Percentiles rank a stretch among this genome's conserved stretches.
Conservation (phyloP, 2,329 filamentous ascomycete species). For the Bipolaris victoriae region DNA sequence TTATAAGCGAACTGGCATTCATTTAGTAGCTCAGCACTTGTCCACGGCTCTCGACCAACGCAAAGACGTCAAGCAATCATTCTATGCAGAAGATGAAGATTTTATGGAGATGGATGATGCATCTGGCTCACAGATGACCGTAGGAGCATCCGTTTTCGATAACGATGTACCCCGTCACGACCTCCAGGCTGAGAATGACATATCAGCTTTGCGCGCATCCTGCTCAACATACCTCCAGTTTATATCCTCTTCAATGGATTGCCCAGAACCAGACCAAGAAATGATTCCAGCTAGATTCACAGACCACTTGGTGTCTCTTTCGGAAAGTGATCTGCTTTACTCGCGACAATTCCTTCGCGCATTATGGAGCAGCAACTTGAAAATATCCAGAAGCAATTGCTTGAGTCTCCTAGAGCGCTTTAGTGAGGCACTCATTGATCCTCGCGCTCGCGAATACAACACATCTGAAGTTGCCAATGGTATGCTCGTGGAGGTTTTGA, state of each 20-base stretch:
- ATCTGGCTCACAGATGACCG: constrained; percentile 66
- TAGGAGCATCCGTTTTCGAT: constrained; percentile 47
- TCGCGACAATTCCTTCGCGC: constrained; percentile 38
- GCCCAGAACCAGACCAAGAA: constrained; percentile 12
- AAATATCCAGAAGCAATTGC: constrained; percentile 32
- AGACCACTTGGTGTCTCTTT: constrained; percentile 33
- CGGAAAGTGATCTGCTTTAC: constrained; percentile 39
- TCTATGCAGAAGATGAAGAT: constrained; percentile 53
- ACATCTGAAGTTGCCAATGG: constrained; percentile 48
- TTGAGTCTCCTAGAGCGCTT: constrained; percentile 39
- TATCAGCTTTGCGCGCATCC: constrained; percentile 38
- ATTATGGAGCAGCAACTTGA: constrained; percentile 32
- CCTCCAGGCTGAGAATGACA: constrained; percentile 35
- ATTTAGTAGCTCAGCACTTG: constrained; percentile 40
- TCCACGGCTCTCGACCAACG: constrained; percentile 40
- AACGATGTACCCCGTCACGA: constrained; percentile 56
- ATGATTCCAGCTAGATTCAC: constrained; percentile 38
- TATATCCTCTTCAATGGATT: constrained; percentile 28
- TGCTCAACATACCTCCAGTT: constrained; percentile 39
- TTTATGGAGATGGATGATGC: constrained; percentile 71
- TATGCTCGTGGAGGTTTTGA: constrained; percentile 44
- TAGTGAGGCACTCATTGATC: constrained; percentile 41
- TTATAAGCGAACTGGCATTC: constrained; percentile 42
- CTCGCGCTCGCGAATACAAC: constrained; percentile 45
- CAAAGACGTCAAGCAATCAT: constrained; percentile 40